A percentile compares a stretch with the other conserved stretches of the same genome.
Evolutionary conservation across 768 basidiomycete species (phyloP).

Genomic region (Pulveroboletus sp.): DNA sequence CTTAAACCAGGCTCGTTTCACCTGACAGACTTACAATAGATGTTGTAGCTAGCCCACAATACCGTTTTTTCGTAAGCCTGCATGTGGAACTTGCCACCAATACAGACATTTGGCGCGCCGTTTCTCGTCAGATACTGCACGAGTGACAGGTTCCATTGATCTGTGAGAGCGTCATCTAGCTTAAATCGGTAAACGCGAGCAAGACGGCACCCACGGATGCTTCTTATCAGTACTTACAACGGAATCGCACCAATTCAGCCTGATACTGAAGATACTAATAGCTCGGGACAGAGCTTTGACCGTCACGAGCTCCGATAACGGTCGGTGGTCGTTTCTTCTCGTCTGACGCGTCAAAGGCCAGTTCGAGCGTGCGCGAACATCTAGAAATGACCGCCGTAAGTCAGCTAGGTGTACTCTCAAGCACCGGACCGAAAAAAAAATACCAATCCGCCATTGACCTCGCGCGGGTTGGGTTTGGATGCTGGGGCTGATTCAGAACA

Average conservation of each 20-base stretch:
- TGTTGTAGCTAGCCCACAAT: background rate
- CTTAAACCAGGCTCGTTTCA: background rate
- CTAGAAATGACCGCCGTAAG: background rate
- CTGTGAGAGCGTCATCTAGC: conserved; percentile 13
- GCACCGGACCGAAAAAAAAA: background rate
- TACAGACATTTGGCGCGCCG: background rate
- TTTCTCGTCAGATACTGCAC: conserved; percentile 3
- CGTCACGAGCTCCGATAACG: background rate
- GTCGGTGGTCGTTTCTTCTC: conserved; percentile 10
- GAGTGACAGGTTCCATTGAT: background rate
- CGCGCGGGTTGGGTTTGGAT: background rate
- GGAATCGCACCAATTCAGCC: background rate
- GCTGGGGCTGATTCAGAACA: background rate
- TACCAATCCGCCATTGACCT: background rate
- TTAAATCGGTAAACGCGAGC: conserved; percentile 15
- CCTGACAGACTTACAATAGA: conserved; percentile 4
- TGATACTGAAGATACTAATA: conserved; percentile 4
- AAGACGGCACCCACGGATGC: conserved; percentile 8
- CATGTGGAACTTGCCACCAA: background rate
- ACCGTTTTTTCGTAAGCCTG: background rate
- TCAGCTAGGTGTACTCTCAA: background rate
- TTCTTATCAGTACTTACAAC: conserved; percentile 4
- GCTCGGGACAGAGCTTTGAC: conserved; percentile 2
- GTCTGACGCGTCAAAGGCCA: background rate
- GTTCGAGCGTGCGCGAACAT: background rate